These are phyloP conservation scores for Tolypocladium sp. DNA, from an alignment of 2,329 filamentous ascomycete species.

Conservation along the genomic window DNA sequence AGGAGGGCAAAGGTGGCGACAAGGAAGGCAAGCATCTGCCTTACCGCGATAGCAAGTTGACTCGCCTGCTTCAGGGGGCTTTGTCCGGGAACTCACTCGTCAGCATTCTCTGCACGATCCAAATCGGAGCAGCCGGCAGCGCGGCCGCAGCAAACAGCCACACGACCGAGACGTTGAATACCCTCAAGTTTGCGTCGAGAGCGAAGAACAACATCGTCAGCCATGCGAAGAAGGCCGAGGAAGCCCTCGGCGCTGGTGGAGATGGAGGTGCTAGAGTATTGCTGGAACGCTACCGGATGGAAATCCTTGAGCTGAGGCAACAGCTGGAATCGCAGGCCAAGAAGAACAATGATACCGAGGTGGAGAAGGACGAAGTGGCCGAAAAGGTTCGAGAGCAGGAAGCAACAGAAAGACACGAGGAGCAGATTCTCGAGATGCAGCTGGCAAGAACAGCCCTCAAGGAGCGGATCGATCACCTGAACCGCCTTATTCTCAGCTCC, in stretches of 20 bases:
- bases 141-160: slow-evolving; percentile 64
- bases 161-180: slow-evolving; percentile 85
- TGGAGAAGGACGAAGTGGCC: slow-evolving; percentile 55
- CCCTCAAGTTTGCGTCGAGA: slow-evolving; percentile 89
- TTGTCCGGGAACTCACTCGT: slow-evolving; percentile 89
- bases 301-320: slow-evolving; percentile 72
- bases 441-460: slow-evolving; percentile 90
- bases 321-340: slow-evolving; percentile 81
- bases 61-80: slow-evolving; percentile 81
- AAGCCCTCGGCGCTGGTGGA: slow-evolving; percentile 70
- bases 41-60: slow-evolving; percentile 96
- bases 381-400: slow-evolving; percentile 70
- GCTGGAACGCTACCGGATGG: slow-evolving; percentile 85
- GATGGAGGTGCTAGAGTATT: slow-evolving; percentile 82
- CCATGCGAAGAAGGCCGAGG: slow-evolving; percentile 89
- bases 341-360: slow-evolving; percentile 52
- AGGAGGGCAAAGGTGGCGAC: slow-evolving; percentile 60
- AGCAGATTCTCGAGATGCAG: slow-evolving; percentile 98
- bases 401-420: slow-evolving; percentile 79
- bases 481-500: slow-evolving; percentile 87
- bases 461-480: slow-evolving; percentile 94
- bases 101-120: slow-evolving; percentile 94
- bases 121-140: slow-evolving; percentile 71
- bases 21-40: slow-evolving; percentile 89
- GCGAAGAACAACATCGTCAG: slow-evolving; percentile 98